Conservation (phyloP, 345 rosid species). For the Citrus hindsii region DNA sequence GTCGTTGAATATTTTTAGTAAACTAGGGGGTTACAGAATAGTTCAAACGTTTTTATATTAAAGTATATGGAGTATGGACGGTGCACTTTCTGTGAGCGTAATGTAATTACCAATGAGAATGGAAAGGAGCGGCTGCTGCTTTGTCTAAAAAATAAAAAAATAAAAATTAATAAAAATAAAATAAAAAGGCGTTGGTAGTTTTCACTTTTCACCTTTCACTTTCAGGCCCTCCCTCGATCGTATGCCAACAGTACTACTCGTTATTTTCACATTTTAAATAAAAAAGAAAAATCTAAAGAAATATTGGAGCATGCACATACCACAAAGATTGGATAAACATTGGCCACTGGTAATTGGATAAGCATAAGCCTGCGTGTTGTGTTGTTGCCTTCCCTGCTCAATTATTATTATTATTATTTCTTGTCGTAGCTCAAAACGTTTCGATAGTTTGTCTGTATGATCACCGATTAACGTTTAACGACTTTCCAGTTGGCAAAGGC, state of each 20-base stretch:
- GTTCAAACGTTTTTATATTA: too few relatives aligned
- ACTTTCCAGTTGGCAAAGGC: not conserved
- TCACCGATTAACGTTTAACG: not conserved
- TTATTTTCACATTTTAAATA: not conserved
- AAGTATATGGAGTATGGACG: too few relatives aligned
- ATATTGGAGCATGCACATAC: not conserved
- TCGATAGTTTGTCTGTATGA: too few relatives aligned
- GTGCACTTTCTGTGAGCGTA: too few relatives aligned
- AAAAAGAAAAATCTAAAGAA: not conserved
- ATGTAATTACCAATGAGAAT: not conserved
- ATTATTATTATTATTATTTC: not conserved
- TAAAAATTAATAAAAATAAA: too few relatives aligned
- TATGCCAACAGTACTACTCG: not conserved
- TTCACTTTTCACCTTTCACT: not conserved
- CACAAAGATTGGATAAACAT: slow-evolving; percentile 1
- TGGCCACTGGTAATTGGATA: not conserved
- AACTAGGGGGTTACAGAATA: too few relatives aligned
- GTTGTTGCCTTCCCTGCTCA: not conserved
- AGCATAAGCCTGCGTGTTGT: not conserved
- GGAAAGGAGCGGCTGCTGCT: too few relatives aligned
- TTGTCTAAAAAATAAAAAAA: too few relatives aligned
- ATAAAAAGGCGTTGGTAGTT: too few relatives aligned
- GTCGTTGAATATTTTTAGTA: too few relatives aligned
- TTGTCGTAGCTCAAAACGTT: too few relatives aligned
- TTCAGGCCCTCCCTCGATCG: too few relatives aligned